phyloP scores from a whole-genome alignment of 371 early-diverging fungal genomes.

The Lichtheimia hyalospora region DNA sequence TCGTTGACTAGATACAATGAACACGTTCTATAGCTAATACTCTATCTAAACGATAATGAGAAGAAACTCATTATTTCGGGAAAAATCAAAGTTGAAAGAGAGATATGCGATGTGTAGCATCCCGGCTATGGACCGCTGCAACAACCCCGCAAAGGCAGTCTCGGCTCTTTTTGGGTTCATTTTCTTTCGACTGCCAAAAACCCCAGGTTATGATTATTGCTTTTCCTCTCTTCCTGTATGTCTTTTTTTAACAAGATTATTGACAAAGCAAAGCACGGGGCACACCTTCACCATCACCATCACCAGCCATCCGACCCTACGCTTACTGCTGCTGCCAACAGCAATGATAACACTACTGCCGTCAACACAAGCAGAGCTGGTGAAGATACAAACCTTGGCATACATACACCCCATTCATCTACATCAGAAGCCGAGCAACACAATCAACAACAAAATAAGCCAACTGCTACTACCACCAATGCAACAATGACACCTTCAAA shows the following conservation, averaged over 20 bases:
- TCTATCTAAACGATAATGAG: too few species aligned
- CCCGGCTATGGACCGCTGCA: too few species aligned
- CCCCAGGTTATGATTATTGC: neutral
- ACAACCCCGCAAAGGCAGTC: too few species aligned
- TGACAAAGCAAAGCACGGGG: conserved; percentile 22
- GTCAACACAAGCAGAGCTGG: conserved; percentile 1
- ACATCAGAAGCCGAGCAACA: conserved; percentile 8
- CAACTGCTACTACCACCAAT: too few species aligned
- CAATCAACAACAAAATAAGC: neutral
- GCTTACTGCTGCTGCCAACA: neutral
- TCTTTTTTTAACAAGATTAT: conserved; percentile 27
- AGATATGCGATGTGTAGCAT: too few species aligned
- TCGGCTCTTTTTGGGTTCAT: too few species aligned
- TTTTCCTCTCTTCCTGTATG: conserved; percentile 13
- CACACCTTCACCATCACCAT: conserved; percentile 14
- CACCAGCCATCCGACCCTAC: too few species aligned
- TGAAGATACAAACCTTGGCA: conserved; percentile 1
- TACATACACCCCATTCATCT: conserved; percentile 14
- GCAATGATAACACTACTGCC: neutral
- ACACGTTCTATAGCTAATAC: too few species aligned
- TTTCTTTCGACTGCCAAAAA: too few species aligned
- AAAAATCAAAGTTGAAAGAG: too few species aligned
- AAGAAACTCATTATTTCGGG: too few species aligned
- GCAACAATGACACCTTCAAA: conserved; percentile 7
- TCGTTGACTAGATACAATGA: too few species aligned